Evolutionary conservation across 78 protist species (phyloP).

Genomic region (Tieghemostelium lacteum): DNA sequence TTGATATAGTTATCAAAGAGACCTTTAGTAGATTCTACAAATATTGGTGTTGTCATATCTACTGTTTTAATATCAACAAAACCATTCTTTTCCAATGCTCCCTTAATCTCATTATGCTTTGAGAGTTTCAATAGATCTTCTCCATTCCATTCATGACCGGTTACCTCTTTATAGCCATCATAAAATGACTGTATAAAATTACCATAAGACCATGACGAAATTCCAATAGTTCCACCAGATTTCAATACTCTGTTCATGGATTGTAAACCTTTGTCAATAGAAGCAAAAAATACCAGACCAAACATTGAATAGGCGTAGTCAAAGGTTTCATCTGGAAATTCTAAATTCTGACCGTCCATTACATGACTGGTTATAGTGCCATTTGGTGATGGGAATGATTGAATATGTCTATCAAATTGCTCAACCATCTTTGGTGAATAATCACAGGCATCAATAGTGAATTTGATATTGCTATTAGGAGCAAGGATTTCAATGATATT

Average conservation of each 20-base stretch:
- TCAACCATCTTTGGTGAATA: neutral
- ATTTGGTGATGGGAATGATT: too few relatives aligned
- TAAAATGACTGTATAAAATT: too few relatives aligned
- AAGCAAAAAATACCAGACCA: slow-evolving; percentile 20
- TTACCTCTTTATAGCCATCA: too few relatives aligned
- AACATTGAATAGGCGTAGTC: slow-evolving; percentile 42
- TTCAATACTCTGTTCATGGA: slow-evolving; percentile 34
- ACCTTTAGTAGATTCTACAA: too few relatives aligned
- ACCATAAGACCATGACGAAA: slow-evolving; percentile 7
- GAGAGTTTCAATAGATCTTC: too few relatives aligned
- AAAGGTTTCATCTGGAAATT: neutral
- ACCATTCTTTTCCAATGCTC: too few relatives aligned
- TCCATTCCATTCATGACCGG: too few relatives aligned
- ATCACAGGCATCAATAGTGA: slow-evolving; percentile 43
- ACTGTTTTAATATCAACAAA: too few relatives aligned
- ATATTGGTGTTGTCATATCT: too few relatives aligned
- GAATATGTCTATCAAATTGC: neutral
- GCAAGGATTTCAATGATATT: neutral
- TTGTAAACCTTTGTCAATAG: slow-evolving; percentile 4
- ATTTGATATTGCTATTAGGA: neutral
- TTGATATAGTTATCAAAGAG: too few relatives aligned
- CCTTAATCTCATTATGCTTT: too few relatives aligned
- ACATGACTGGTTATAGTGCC: neutral
- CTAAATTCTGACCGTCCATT: neutral
- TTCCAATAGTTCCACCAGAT: neutral